Evolutionary conservation across 441 rosid genomes (phyloP).

Genomic region (Arabidopsis hybrid): DNA sequence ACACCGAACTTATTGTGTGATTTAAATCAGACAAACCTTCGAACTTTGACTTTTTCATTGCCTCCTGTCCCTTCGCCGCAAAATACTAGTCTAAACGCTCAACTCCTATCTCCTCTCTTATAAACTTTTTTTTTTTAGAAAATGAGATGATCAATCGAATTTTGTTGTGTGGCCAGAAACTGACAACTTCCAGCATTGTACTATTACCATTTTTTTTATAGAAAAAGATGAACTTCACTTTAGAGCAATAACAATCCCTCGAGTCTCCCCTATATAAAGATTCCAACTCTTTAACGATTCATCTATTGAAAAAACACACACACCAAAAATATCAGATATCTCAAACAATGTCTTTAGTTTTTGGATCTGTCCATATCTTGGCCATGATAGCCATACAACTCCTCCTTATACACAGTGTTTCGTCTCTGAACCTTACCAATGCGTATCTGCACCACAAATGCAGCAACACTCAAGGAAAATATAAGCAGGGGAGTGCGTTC

Average conservation of each 20-base stretch:
- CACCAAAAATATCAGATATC: not conserved
- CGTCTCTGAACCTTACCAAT: conserved; percentile 6
- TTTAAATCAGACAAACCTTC: not conserved
- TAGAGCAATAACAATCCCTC: not conserved
- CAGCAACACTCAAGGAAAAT: conserved; percentile 50
- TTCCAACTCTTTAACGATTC: not conserved
- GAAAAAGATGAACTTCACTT: too few relatives aligned
- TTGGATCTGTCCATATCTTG: not conserved
- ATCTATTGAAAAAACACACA: not conserved
- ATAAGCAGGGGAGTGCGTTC: conserved; percentile 49
- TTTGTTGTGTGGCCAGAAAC: not conserved
- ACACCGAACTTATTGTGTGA: not conserved
- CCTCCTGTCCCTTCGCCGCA: not conserved
- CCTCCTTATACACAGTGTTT: not conserved
- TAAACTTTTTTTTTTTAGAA: not conserved
- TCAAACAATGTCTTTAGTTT: conserved; percentile 13
- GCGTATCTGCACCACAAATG: conserved; percentile 10
- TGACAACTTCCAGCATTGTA: not conserved
- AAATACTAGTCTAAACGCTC: not conserved
- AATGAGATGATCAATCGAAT: not conserved
- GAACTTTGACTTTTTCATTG: not conserved
- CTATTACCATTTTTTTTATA: too few relatives aligned
- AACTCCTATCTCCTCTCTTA: not conserved
- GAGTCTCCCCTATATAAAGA: too few relatives aligned
- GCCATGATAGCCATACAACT: not conserved